Evolutionary conservation across 75 land plant species (phyloP).

Genomic region (Pinus tabuliformis): DNA sequence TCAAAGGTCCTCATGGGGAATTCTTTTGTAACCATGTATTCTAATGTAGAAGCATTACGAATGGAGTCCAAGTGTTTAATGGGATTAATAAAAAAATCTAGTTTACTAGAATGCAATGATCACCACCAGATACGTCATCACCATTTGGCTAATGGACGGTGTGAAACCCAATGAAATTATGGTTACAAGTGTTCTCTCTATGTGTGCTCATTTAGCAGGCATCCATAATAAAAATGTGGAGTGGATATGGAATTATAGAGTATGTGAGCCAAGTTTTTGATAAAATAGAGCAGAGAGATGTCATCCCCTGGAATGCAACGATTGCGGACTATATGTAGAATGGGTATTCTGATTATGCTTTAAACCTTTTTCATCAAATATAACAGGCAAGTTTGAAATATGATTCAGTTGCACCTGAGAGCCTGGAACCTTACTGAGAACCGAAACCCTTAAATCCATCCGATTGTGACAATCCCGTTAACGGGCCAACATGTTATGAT

Average conservation of each 20-base stretch:
- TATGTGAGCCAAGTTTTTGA: slow-evolving; percentile 34
- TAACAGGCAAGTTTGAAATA: slow-evolving; percentile 17
- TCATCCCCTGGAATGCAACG: slow-evolving; percentile 51
- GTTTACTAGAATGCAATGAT: slow-evolving; percentile 72
- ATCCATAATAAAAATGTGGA: slow-evolving; percentile 13
- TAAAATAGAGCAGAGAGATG: slow-evolving; percentile 28
- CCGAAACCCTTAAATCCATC: too few species aligned
- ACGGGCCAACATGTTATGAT: too few species aligned
- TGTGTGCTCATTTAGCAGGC: slow-evolving; percentile 31
- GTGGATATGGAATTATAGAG: slow-evolving; percentile 31
- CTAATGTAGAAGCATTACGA: background rate
- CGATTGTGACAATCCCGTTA: too few species aligned
- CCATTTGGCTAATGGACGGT: slow-evolving; percentile 15
- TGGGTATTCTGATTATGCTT: slow-evolving; percentile 24
- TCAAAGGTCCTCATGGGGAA: too few species aligned
- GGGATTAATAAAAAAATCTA: slow-evolving; percentile 29
- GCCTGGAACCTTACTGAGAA: too few species aligned
- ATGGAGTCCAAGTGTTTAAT: slow-evolving; percentile 39
- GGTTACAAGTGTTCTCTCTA: slow-evolving; percentile 26
- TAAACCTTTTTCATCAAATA: slow-evolving; percentile 24
- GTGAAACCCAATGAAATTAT: slow-evolving; percentile 28
- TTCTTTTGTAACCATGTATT: too few species aligned
- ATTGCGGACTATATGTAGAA: slow-evolving; percentile 31
- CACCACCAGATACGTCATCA: slow-evolving; percentile 32
- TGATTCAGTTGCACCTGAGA: slow-evolving; percentile 49